Evolutionary conservation across 371 early-diverging fungal genomes (phyloP), one percentile per base, ranked within the genome.

Genomic region (Lichtheimia ramosa): DNA sequence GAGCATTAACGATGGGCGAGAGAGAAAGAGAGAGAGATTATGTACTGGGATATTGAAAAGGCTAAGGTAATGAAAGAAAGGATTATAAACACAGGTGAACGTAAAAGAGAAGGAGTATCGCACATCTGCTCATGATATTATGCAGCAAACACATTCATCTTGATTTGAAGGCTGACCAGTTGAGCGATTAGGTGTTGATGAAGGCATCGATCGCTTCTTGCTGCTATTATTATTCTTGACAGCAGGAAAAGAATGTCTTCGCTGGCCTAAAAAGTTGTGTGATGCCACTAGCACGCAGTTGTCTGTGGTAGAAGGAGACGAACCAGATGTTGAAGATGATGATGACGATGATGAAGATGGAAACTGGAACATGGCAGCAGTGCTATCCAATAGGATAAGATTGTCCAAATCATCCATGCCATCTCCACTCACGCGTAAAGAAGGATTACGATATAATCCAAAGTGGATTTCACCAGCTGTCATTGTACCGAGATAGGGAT

Each of bases 391-490:
- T 8, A 59, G 34, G 28, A 59, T 52, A 6, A 59, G 27, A 13
- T 51, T 59, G 24, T 59, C 52, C 21, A 59, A 12, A 39, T 52
- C 52, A 23, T 43, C 39, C 16, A 27, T 52, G 16, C 59, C 48
- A 20, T 58, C 58, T 10, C 58, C 49, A 23, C 28, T 16, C 5
- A 21, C 23, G 8, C 53, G 59, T 24, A 66, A 51, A 6, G 63
- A 55, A 24, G 67, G 67, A 10, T 62, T 39, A 20, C 67, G 48
- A 49, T 66, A 66, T 4, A 66, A 55, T 18, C 67, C 67, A n/a
- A 58, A 66, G 43, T 66, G 67, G 41, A 66, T 66, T n/a, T 66
- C 67, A 3, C 67, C 67, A 4, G 67, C 54, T 6, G 67, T 66
- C 67, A 66, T 66, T 13, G 67, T 66, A 15, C 67, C 67, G n/a